Conservation (phyloP, 108 stramenopile species). For the Cylindrotheca closterium region DNA sequence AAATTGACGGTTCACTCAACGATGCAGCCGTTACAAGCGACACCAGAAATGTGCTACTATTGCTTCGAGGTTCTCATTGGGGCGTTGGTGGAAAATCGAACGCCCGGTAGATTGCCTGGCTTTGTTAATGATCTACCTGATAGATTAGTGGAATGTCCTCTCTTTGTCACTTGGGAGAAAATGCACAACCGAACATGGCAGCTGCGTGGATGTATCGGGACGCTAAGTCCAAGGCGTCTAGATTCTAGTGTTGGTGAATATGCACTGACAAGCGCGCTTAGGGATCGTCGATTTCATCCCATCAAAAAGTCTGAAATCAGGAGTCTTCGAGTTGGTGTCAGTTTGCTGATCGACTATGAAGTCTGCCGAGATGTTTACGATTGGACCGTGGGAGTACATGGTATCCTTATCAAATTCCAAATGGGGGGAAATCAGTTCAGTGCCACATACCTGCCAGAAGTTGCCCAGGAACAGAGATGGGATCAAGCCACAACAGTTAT, state of each 20-base stretch:
- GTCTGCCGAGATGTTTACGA: slow-evolving; percentile 54
- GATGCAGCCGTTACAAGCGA: slow-evolving; percentile 27
- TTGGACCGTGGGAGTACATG: slow-evolving; percentile 80
- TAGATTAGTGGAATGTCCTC: slow-evolving; percentile 48
- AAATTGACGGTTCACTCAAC: no score
- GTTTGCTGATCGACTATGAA: slow-evolving; percentile 73
- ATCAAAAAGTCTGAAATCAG: slow-evolving; percentile 51
- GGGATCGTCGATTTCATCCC: slow-evolving; percentile 70
- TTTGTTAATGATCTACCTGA: slow-evolving; percentile 35
- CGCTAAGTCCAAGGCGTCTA: slow-evolving; percentile 48
- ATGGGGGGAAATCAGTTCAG: slow-evolving; percentile 21
- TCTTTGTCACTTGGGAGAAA: slow-evolving; percentile 86
- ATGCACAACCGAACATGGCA: slow-evolving; percentile 31
- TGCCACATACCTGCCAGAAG: slow-evolving; percentile 80
- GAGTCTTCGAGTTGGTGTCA: slow-evolving; percentile 63
- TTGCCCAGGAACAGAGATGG: slow-evolving; percentile 70
- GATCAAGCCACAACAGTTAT: slow-evolving; percentile 46
- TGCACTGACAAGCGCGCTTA: slow-evolving; percentile 60
- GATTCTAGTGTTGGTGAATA: slow-evolving; percentile 57
- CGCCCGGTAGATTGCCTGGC: neutral
- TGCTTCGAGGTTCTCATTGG: slow-evolving; percentile 65
- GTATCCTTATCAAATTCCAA: slow-evolving; percentile 64
- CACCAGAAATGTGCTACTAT: slow-evolving; percentile 63
- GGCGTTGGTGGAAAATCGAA: slow-evolving; percentile 31
- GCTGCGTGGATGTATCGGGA: slow-evolving; percentile 80